Evolutionary conservation across 2,329 filamentous ascomycete genomes (phyloP).

Genomic region (Ophiognomonia clavigignenti-juglandacearum): DNA sequence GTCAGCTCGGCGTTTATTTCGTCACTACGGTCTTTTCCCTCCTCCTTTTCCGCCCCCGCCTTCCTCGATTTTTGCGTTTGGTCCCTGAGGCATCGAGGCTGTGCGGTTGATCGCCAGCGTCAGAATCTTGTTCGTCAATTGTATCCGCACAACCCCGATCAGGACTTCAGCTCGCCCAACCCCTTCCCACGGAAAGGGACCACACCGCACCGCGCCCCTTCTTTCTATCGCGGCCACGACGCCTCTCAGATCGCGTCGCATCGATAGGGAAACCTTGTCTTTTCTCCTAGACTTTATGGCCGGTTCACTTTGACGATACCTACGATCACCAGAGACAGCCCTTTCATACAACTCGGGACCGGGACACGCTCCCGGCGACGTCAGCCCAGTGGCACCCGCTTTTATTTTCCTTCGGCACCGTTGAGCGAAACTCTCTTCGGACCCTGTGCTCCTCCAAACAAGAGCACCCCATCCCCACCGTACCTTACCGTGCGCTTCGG

Average conservation of each 20-base stretch:
- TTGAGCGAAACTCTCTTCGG: neutral
- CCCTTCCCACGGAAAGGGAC: too few species aligned
- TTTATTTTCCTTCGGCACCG: neutral
- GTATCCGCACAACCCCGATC: too few species aligned
- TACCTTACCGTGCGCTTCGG: conserved; percentile 10
- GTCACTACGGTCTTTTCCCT: neutral
- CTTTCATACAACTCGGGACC: neutral
- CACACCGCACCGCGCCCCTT: conserved; percentile 1
- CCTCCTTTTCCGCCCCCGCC: neutral
- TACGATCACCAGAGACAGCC: neutral
- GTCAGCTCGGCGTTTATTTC: conserved; percentile 4
- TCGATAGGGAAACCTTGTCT: too few species aligned
- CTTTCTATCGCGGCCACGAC: too few species aligned
- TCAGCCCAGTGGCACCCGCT: conserved; percentile 5
- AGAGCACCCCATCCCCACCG: conserved; percentile 11
- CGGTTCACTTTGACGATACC: neutral
- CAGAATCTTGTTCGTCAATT: conserved; percentile 25
- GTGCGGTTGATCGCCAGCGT: neutral
- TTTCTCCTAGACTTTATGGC: too few species aligned
- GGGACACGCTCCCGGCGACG: conserved; percentile 2
- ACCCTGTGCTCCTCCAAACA: conserved; percentile 10
- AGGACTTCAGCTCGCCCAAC: too few species aligned
- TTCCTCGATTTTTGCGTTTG: neutral
- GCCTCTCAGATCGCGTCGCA: too few species aligned
- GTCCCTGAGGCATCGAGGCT: neutral